phyloP scores from a whole-genome alignment of 208 protist species.

The Acanthamoeba castellanii region DNA sequence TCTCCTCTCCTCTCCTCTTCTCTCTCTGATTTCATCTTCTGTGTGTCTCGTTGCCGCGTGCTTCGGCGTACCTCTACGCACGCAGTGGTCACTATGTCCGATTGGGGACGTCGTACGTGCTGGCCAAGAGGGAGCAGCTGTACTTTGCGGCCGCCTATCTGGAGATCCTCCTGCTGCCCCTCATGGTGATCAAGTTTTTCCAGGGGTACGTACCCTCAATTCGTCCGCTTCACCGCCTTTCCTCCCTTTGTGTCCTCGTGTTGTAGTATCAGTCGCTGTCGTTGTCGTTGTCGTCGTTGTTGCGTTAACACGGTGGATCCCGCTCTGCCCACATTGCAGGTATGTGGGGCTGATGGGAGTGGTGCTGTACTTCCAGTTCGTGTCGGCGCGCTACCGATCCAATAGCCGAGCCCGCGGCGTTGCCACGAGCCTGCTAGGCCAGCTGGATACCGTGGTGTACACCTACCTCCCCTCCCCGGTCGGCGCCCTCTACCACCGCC shows the following conservation, averaged over 20 bases:
- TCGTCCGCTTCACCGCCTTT: no score
- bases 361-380: constrained; percentile 5
- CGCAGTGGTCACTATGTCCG: not conserved
- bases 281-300: not conserved
- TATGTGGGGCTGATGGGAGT: not conserved
- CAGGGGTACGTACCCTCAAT: constrained; percentile 27
- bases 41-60: no score
- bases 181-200: constrained; percentile 5
- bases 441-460: not conserved
- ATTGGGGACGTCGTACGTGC: not conserved
- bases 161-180: not conserved
- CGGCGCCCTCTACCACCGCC: not conserved
- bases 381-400: not conserved
- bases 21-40: no score
- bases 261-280: no score
- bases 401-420: not conserved
- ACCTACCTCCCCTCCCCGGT: not conserved
- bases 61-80: not conserved
- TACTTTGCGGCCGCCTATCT: constrained; percentile 21
- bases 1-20: no score
- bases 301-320: not conserved
- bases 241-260: no score
- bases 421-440: not conserved
- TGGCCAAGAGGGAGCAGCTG: not conserved
- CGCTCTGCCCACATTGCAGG: not conserved